Base-by-base conservation (phyloP, 495 filamentous ascomycete species). In the Aspergillus biplanus region DNA sequence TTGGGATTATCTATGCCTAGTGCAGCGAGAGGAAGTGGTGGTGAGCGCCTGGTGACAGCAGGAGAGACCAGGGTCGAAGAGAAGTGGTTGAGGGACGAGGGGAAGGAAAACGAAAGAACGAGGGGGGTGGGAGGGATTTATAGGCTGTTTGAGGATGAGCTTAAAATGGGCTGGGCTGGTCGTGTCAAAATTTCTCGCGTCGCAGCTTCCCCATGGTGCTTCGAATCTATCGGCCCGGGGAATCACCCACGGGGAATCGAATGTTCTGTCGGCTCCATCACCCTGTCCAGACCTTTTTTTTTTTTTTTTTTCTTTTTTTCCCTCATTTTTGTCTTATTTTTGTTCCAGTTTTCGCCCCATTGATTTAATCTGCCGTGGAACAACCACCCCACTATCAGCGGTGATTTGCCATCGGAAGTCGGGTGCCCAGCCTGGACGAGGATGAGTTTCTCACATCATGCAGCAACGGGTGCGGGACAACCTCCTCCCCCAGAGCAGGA, bases 161-260 rank as follows among this genome's bases (percentile, higher is more conserved):
- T 54, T 33, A 42, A 21, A 57, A 57, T 12, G 33, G 12, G 33
- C 16, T 12, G 33, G 12, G 33, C 16, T 52, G 15, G 61, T 53
- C 42, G 53, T 35, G 33, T 56, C 50, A 35, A 52, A 58, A 44
- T 39, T 21, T 48, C 18, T 32, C 27, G 62, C 15, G 13, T 54
- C 49, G 62, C 52, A 47, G 53, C 46, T 65, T 60, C 63, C 63
- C 63, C 57, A 44, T 44, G 52, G 50, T 37, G 52, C 47, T 21
- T 0, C 21, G n/a, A 50, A 53, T 35, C 21, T 21, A 49, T 67
- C 65, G 61, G 65, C 60, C 67, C 59, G 55, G 63, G 66, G 66
- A 58, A 59, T 62, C 48, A 49, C 67, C 63, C 67, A 69, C 63
- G 63, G 67, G 67, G 67, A 62, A 63, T 49, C 44, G 9, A 48